These are phyloP conservation scores for Penicillium brasilianum DNA, from an alignment of 2,329 filamentous ascomycete genomes.

Conservation along the genomic window DNA sequence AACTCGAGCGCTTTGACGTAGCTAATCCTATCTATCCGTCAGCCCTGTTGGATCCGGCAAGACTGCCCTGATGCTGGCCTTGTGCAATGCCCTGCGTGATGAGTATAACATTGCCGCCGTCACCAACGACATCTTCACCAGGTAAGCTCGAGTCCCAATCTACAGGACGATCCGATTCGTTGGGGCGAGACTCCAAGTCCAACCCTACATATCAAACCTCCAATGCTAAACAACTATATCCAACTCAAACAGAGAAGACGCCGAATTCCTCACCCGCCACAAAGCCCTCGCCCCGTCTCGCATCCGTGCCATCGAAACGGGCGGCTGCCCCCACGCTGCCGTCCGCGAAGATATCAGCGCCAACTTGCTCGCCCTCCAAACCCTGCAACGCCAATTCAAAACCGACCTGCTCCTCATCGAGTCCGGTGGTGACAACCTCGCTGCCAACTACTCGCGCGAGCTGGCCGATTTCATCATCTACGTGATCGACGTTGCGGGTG, in stretches of 20 bases:
- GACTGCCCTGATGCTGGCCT: constrained; percentile 92
- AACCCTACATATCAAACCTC: not conserved
- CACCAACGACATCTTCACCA: constrained; percentile 98
- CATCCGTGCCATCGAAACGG: constrained; percentile 96
- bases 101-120: constrained; percentile 89
- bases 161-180: not conserved
- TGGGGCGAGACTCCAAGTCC: not conserved
- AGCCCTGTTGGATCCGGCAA: constrained; percentile 97
- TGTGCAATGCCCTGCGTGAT: constrained; percentile 81
- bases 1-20: not conserved
- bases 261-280: constrained; percentile 92
- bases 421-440: constrained; percentile 93
- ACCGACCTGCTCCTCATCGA: constrained; percentile 92
- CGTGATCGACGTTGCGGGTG: constrained; percentile 94
- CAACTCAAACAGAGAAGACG: constrained; percentile 73
- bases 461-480: constrained; percentile 98
- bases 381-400: constrained; percentile 78
- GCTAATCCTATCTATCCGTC: constrained; percentile 1
- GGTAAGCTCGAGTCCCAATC: constrained; percentile 38
- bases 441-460: constrained; percentile 94
- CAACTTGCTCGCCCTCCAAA: constrained; percentile 90
- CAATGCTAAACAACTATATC: constrained; percentile 4
- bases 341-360: constrained; percentile 95
- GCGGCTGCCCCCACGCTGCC: constrained; percentile 94
- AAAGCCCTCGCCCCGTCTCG: constrained; percentile 79